Percentiles rank a stretch among this genome's conserved stretches.
These are phyloP conservation scores for Syzygium grande DNA, from an alignment of 345 rosid genomes.

Conservation along the genomic window DNA sequence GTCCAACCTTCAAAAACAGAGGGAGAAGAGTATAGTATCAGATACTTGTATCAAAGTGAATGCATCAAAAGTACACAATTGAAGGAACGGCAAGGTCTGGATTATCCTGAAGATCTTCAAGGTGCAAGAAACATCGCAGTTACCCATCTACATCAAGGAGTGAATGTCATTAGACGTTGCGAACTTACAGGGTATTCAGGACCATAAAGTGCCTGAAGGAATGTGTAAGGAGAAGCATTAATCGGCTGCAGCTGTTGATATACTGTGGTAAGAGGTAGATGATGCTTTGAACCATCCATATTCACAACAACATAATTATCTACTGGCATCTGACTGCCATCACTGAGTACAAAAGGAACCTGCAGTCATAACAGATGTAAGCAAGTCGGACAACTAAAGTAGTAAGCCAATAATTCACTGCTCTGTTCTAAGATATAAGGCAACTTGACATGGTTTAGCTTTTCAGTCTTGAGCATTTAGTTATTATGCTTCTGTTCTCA, in stretches of 20 bases:
- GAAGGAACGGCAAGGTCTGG: not conserved
- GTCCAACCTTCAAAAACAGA: slow-evolving; percentile 49
- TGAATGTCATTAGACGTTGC: not conserved
- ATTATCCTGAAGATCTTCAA: not conserved
- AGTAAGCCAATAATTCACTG: not conserved
- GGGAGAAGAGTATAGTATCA: not conserved
- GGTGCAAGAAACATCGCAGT: not conserved
- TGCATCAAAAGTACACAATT: not conserved
- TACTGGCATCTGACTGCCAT: slow-evolving; percentile 31
- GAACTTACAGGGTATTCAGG: slow-evolving; percentile 59
- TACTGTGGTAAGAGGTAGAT: slow-evolving; percentile 69
- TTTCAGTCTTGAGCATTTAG: not conserved
- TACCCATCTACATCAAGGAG: not conserved
- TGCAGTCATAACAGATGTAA: slow-evolving; percentile 3
- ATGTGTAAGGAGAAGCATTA: slow-evolving; percentile 63
- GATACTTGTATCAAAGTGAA: not conserved
- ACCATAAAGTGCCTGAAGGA: slow-evolving; percentile 74
- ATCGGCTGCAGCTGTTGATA: slow-evolving; percentile 62
- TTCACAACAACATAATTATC: slow-evolving; percentile 49
- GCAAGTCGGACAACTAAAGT: not conserved
- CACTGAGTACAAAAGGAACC: slow-evolving; percentile 79
- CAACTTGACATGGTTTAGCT: not conserved
- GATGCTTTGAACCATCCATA: slow-evolving; percentile 61
- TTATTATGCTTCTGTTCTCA: no score
- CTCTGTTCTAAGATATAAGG: not conserved